Evolutionary conservation across 331 rosid genomes (phyloP).

Genomic region (Erythrophleum ivorense): DNA sequence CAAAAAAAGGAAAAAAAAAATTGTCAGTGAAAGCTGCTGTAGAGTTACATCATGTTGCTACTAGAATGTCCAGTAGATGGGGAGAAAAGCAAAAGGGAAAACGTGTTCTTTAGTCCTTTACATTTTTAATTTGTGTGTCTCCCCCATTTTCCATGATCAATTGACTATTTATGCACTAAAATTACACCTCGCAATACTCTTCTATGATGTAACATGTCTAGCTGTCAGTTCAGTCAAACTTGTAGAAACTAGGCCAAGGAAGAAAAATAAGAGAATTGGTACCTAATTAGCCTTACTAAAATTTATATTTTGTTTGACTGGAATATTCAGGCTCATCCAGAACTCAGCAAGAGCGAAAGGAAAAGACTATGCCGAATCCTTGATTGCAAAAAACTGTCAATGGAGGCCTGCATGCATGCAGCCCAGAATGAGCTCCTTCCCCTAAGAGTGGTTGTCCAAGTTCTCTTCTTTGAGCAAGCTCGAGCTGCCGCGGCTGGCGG

Average conservation of each 20-base stretch:
- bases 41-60: slow-evolving; percentile 35
- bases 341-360: slow-evolving; percentile 90
- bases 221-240: slow-evolving; percentile 37
- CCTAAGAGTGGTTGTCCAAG: slow-evolving; percentile 92
- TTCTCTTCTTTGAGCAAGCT: slow-evolving; percentile 97
- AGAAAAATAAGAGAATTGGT: slow-evolving; percentile 5
- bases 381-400: slow-evolving; percentile 91
- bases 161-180: slow-evolving; percentile 30
- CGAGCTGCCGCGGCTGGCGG: slow-evolving; percentile 79
- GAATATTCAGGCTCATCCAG: slow-evolving; percentile 82
- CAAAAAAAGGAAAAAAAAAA: slow-evolving; percentile 14
- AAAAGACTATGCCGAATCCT: slow-evolving; percentile 85
- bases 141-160: slow-evolving; percentile 31
- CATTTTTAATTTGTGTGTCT: slow-evolving; percentile 44
- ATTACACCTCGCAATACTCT: slow-evolving; percentile 35
- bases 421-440: slow-evolving; percentile 98
- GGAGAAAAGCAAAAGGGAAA: slow-evolving; percentile 41
- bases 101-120: slow-evolving; percentile 41
- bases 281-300: slow-evolving; percentile 20
- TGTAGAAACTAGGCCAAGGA: slow-evolving; percentile 33
- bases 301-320: slow-evolving; percentile 26
- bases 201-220: slow-evolving; percentile 48
- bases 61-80: slow-evolving; percentile 35
- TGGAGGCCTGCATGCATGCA: slow-evolving; percentile 99
- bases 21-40: slow-evolving; percentile 19